Conservation (phyloP, 208 protist species). For the Histomonas meleagridis region DNA sequence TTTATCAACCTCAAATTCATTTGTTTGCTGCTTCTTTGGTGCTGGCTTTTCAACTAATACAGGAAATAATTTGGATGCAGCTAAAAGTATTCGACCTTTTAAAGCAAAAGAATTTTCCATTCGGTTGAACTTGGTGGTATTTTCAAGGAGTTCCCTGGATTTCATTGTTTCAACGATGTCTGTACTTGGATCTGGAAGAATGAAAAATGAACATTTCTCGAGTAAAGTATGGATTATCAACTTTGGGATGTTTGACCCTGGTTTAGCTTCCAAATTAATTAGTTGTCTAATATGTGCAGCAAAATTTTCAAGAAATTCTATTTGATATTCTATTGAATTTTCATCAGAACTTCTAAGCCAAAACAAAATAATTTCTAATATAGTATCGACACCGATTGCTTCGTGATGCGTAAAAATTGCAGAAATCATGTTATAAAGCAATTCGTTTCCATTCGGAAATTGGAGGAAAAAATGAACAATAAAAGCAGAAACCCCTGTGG, state of each 20-base stretch:
- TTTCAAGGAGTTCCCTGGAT: background rate
- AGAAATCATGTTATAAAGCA: too few species aligned
- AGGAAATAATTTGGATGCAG: background rate
- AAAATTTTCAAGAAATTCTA: background rate
- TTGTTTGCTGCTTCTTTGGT: background rate
- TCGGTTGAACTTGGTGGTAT: background rate
- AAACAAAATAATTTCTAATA: background rate
- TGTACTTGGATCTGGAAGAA: background rate
- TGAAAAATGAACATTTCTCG: background rate
- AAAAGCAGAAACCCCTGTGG: too few species aligned
- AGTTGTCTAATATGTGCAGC: background rate
- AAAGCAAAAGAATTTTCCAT: background rate
- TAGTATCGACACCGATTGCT: too few species aligned
- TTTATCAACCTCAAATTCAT: background rate
- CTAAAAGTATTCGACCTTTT: background rate
- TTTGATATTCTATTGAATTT: background rate
- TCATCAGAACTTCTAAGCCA: background rate
- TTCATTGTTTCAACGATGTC: background rate
- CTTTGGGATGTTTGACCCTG: background rate
- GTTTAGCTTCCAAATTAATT: background rate
- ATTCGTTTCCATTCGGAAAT: too few species aligned
- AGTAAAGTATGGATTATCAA: background rate
- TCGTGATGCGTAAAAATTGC: too few species aligned
- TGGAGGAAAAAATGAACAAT: too few species aligned
- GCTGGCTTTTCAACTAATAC: background rate